Evolutionary conservation across 169 alveolate species (phyloP).

Genomic region (Cryptosporidium viatorum): DNA sequence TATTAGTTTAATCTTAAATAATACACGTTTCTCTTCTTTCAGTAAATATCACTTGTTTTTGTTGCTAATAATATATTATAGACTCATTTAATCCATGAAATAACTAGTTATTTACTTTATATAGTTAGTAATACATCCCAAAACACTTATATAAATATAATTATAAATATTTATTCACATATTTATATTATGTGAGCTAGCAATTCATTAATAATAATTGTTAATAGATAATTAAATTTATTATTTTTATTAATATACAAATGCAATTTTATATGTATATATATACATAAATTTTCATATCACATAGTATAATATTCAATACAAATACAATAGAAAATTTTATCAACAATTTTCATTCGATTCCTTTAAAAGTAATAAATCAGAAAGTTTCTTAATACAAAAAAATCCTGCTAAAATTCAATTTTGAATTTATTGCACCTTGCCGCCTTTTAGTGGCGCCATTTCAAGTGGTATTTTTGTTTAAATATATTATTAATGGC

Average conservation of each 20-base stretch:
- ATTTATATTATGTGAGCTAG: not conserved
- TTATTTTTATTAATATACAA: not conserved
- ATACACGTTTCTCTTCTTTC: not conserved
- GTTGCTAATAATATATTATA: not conserved
- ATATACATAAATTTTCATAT: not conserved
- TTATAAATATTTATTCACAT: not conserved
- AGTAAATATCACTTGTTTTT: not conserved
- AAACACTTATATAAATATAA: not conserved
- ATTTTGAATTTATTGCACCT: not conserved
- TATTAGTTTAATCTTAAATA: not conserved
- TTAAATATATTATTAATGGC: not conserved
- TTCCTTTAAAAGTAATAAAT: not conserved
- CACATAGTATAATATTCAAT: not conserved
- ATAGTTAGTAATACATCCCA: not conserved
- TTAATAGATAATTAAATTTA: not conserved
- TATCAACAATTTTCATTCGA: not conserved
- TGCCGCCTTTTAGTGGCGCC: slow-evolving; percentile 7
- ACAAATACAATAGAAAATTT: not conserved
- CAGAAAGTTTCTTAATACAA: not conserved
- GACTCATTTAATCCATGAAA: not conserved
- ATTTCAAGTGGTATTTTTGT: not conserved
- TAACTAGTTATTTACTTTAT: not conserved
- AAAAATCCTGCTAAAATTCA: not conserved
- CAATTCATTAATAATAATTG: too few species aligned
- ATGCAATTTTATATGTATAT: not conserved